Percentiles rank a stretch among this genome's conserved stretches.
phyloP scores from a whole-genome alignment of 108 stramenopile genomes.

The Cyclotella choctawhatcheeana region DNA sequence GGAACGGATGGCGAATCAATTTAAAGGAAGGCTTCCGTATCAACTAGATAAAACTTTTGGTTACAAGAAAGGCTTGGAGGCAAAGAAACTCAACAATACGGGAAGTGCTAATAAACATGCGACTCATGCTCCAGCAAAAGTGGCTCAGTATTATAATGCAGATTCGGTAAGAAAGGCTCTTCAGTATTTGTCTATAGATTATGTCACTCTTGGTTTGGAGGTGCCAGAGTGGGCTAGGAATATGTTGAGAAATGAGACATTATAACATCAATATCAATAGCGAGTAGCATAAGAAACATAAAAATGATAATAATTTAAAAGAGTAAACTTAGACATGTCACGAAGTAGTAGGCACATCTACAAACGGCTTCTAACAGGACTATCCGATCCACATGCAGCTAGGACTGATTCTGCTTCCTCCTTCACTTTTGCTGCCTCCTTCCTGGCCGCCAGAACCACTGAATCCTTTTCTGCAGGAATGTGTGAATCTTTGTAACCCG shows the following conservation, averaged over 20 bases:
- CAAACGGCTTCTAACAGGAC: conserved; percentile 40
- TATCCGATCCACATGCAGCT: conserved; percentile 17
- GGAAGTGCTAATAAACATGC: conserved; percentile 15
- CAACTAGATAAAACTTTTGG: conserved; percentile 28
- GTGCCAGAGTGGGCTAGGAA: conserved; percentile 71
- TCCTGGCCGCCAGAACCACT: conserved; percentile 59
- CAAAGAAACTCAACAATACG: conserved; percentile 18
- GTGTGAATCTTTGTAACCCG: conserved; percentile 72
- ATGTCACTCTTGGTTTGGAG: conserved; percentile 52
- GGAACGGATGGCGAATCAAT: conserved; percentile 40
- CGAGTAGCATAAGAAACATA: no score
- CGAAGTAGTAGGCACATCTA: no score
- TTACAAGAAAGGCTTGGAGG: conserved; percentile 17
- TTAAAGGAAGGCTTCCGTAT: conserved; percentile 26
- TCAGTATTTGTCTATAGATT: conserved; percentile 70
- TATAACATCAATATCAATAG: no score
- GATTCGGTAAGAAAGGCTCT: conserved; percentile 61
- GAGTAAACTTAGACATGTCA: no score
- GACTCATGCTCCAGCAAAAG: conserved; percentile 42
- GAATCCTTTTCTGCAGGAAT: conserved; percentile 70
- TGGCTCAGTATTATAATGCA: conserved; percentile 59
- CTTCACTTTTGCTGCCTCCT: conserved; percentile 38
- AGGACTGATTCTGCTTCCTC: conserved; percentile 35
- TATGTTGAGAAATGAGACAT: conserved; percentile 51
- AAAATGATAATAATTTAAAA: no score